phyloP scores from a whole-genome alignment of 495 filamentous ascomycete species.

The Chaetomium fimeti region DNA sequence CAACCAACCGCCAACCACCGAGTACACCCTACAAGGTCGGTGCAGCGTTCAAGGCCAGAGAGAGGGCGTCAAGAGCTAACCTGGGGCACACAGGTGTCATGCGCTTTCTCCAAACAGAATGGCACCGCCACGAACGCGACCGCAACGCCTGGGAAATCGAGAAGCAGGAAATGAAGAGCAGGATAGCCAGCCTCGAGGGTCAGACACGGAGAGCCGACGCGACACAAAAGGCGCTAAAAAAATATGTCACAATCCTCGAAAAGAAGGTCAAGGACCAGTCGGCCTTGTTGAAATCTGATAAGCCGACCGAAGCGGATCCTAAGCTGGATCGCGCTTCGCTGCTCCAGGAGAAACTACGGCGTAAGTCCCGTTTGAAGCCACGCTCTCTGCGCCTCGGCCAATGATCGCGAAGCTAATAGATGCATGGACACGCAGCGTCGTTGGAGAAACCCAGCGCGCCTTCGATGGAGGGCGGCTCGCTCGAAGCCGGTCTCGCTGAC shows the following conservation, averaged over 20 bases:
- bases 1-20: conserved; percentile 78
- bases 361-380: conserved; percentile 29
- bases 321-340: conserved; percentile 48
- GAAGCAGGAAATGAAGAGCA: conserved; percentile 96
- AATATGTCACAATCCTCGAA: conserved; percentile 89
- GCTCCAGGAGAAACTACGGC: conserved; percentile 49
- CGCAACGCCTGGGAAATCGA: conserved; percentile 99
- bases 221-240: conserved; percentile 79
- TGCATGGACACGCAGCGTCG: conserved; percentile 24
- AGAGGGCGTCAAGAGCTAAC: conserved; percentile 20
- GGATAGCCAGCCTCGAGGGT: conserved; percentile 93
- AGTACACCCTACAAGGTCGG: conserved; percentile 95
- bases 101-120: conserved; percentile 98
- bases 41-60: neutral
- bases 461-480: conserved; percentile 19
- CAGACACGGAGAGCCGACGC: conserved; percentile 80
- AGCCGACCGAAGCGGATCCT: conserved; percentile 27
- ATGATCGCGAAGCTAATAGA: neutral
- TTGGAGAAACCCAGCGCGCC: conserved; percentile 23
- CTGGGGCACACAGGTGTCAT: conserved; percentile 71
- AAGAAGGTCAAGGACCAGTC: conserved; percentile 77
- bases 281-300: conserved; percentile 43
- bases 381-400: neutral
- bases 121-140: conserved; percentile 97
- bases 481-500: conserved; percentile 37